These are phyloP conservation scores for Pseudocercospora eumusae DNA, from an alignment of 2,329 filamentous ascomycete species.

Conservation along the genomic window DNA sequence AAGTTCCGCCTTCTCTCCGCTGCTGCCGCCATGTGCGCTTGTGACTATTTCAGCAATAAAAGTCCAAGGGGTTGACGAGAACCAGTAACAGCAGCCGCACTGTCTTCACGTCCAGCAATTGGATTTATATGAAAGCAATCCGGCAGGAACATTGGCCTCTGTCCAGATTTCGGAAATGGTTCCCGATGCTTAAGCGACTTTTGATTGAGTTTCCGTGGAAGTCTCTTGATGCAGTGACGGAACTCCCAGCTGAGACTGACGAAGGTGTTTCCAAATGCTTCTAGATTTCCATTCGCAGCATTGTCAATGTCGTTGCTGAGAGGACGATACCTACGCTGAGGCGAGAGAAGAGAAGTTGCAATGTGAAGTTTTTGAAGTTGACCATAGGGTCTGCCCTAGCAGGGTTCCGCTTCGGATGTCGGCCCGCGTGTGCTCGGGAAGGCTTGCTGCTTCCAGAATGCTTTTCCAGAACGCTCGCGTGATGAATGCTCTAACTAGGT, in stretches of 20 bases:
- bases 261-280: neutral
- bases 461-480: neutral
- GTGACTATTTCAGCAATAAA: neutral
- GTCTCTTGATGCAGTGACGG: neutral
- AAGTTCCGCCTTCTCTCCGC: slow-evolving; percentile 7
- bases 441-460: neutral
- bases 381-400: neutral
- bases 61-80: neutral
- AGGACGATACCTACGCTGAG: neutral
- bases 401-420: neutral
- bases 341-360: neutral
- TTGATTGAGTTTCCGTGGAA: neutral
- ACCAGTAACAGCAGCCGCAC: neutral
- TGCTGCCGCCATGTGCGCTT: neutral
- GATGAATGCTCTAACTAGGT: neutral
- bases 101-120: neutral
- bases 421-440: neutral
- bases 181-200: neutral
- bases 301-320: neutral
- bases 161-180: neutral
- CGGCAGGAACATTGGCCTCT: neutral
- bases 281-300: no score
- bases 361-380: neutral
- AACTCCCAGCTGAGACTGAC: neutral
- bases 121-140: neutral